Evolutionary conservation across 257 asterid genomes (phyloP).

Genomic region (Ilex asprella): DNA sequence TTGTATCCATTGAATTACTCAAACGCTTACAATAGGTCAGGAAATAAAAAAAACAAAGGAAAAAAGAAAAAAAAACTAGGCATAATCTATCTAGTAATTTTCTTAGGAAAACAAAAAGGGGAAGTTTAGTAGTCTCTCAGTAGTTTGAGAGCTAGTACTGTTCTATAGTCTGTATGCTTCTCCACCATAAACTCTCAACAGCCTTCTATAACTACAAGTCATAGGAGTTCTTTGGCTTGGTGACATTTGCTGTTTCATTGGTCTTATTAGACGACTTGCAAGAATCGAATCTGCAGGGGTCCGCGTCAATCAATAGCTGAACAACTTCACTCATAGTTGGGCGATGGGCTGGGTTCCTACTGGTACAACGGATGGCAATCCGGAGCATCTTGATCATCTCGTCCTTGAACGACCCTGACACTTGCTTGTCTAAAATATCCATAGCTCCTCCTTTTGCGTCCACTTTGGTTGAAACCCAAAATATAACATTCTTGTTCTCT

Average conservation of each 20-base stretch:
- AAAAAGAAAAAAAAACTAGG: conserved; percentile 6
- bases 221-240: conserved; percentile 20
- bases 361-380: conserved; percentile 79
- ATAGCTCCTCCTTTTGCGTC: conserved; percentile 61
- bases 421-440: conserved; percentile 61
- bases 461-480: conserved; percentile 66
- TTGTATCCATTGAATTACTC: conserved; percentile 19
- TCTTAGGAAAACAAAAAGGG: conserved; percentile 3
- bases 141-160: conserved; percentile 9
- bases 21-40: conserved; percentile 30
- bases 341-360: conserved; percentile 52
- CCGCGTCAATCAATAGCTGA: conserved; percentile 68
- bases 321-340: conserved; percentile 84
- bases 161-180: conserved; percentile 14
- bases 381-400: conserved; percentile 80
- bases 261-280: conserved; percentile 35
- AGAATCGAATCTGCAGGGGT: conserved; percentile 52
- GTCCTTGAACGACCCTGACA: conserved; percentile 48
- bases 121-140: conserved; percentile 3
- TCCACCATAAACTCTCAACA: conserved; percentile 11
- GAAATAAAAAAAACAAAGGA: conserved; percentile 1
- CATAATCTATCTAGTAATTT: conserved; percentile 21
- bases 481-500: conserved; percentile 71
- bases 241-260: conserved; percentile 17
- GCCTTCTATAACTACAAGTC: conserved; percentile 13